phyloP scores from a whole-genome alignment of 176 grass and related monocot genomes.

The Phoenix dactylifera region DNA sequence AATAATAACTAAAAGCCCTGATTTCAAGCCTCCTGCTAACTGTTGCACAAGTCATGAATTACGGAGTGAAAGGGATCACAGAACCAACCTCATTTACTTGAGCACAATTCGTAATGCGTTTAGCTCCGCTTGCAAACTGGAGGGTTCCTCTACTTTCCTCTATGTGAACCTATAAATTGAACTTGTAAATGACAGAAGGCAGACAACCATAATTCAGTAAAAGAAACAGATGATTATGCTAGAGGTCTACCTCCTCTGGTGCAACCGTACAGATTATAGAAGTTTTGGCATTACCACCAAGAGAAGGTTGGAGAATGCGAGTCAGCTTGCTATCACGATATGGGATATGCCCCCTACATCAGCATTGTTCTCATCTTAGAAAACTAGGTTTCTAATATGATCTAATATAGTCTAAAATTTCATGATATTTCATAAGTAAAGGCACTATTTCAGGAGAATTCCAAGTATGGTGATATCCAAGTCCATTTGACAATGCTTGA shows the following conservation, averaged over 20 bases:
- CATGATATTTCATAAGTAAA: too few species aligned
- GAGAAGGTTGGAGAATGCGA: constrained; percentile 82
- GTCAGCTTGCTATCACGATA: constrained; percentile 98
- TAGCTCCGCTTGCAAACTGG: constrained; percentile 96
- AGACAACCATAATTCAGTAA: background rate
- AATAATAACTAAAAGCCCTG: too few species aligned
- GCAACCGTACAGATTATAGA: constrained; percentile 93
- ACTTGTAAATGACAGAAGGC: background rate
- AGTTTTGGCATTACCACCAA: constrained; percentile 97
- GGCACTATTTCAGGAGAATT: too few species aligned
- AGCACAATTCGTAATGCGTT: constrained; percentile 86
- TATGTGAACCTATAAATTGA: constrained; percentile 46
- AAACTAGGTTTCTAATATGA: background rate
- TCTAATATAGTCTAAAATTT: too few species aligned
- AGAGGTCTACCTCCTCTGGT: constrained; percentile 66
- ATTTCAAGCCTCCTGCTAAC: too few species aligned
- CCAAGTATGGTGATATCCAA: too few species aligned
- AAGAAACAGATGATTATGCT: background rate
- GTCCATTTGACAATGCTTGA: too few species aligned
- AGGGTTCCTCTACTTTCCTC: constrained; percentile 95
- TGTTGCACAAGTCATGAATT: too few species aligned
- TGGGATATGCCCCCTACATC: constrained; percentile 87
- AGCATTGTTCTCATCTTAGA: constrained; percentile 16
- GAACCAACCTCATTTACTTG: constrained; percentile 86
- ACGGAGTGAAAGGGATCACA: background rate